Conservation (phyloP, 1,284 basidiomycete species). For the Gymnopus androsaceus region DNA sequence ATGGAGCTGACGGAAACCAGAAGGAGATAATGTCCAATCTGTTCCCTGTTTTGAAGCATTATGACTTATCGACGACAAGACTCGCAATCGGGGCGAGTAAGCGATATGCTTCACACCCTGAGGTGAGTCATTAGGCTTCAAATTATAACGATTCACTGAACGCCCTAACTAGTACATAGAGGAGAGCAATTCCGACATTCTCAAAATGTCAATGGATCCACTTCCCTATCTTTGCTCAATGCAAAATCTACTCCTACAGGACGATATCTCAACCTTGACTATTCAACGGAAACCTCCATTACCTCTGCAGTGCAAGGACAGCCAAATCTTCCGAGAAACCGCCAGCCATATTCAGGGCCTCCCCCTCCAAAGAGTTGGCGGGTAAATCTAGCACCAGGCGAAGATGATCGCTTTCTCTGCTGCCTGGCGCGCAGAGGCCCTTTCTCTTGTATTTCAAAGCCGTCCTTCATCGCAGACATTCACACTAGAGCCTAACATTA, state of each 20-base stretch:
- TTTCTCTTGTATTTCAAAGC: constrained; percentile 50
- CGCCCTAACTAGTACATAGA: constrained; percentile 31
- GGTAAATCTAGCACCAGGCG: constrained; percentile 22
- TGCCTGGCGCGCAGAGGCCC: constrained; percentile 52
- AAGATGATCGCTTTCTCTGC: constrained; percentile 33
- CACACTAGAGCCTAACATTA: constrained; percentile 11
- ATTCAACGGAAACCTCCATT: constrained; percentile 23
- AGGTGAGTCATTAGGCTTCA: constrained; percentile 32
- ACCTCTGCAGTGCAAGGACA: constrained; percentile 6
- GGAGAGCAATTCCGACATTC: constrained; percentile 69
- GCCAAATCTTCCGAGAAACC: neutral
- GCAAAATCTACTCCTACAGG: constrained; percentile 38
- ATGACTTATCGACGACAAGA: neutral
- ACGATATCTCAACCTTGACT: constrained; percentile 28
- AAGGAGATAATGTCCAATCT: too few species aligned
- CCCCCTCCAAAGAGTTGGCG: constrained; percentile 52
- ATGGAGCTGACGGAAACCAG: too few species aligned
- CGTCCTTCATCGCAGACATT: constrained; percentile 20
- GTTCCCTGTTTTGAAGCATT: too few species aligned
- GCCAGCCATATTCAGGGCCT: constrained; percentile 43
- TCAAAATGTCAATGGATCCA: constrained; percentile 52
- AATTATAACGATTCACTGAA: neutral
- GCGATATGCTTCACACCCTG: constrained; percentile 48
- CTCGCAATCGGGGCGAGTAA: constrained; percentile 36
- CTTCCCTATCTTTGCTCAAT: constrained; percentile 33